Evolutionary conservation across 2,329 filamentous ascomycete genomes (phyloP).

Genomic region (Arthroderma sp.): DNA sequence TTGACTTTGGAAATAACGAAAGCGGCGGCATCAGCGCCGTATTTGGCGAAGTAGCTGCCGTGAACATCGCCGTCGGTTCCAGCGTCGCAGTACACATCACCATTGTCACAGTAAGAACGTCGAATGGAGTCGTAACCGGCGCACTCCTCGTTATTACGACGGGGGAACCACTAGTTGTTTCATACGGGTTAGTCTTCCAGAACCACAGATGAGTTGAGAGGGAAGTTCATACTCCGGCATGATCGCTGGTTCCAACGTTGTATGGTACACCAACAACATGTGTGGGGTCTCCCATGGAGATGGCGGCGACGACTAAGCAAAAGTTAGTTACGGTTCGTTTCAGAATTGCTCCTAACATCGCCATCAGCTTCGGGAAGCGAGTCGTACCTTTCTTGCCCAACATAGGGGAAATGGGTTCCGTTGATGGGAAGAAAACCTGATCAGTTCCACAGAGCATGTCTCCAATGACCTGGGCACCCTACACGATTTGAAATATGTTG

Average conservation of each 20-base stretch:
- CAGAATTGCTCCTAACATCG: neutral
- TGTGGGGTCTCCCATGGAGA: conserved; percentile 10
- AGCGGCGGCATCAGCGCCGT: neutral
- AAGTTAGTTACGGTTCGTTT: neutral
- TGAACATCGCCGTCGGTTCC: conserved; percentile 7
- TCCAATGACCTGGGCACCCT: conserved; percentile 10
- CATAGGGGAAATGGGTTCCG: neutral
- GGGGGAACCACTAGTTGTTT: conserved; percentile 10
- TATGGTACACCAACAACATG: conserved; percentile 3
- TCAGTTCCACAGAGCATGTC: conserved; percentile 10
- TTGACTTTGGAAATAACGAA: conserved; percentile 6
- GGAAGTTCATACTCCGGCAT: conserved; percentile 8
- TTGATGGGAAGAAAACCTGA: neutral
- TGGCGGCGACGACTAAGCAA: conserved; percentile 7
- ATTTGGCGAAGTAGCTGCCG: conserved; percentile 8
- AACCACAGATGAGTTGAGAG: neutral
- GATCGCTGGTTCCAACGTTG: conserved; percentile 7
- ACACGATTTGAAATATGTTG: neutral
- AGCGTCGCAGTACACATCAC: conserved; percentile 10
- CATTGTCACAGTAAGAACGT: conserved; percentile 10
- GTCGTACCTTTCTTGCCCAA: neutral
- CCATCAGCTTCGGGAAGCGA: neutral
- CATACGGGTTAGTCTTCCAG: neutral
- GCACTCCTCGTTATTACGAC: conserved; percentile 6
- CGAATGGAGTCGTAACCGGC: conserved; percentile 3